These are phyloP conservation scores for Penicillium vulpinum DNA, from an alignment of 2,329 filamentous ascomycete species.

Conservation along the genomic window DNA sequence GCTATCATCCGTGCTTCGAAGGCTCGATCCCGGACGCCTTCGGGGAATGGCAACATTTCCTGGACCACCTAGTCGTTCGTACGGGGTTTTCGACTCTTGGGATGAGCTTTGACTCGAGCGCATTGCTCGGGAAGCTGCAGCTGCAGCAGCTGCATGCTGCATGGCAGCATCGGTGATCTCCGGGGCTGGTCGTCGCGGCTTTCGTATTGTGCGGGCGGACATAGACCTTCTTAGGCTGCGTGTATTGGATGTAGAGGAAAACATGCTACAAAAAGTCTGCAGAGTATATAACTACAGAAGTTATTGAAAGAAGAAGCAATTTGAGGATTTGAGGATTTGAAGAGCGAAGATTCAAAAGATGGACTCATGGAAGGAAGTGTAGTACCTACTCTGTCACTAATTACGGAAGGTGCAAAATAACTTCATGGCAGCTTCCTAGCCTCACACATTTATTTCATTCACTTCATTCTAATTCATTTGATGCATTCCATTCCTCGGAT, in stretches of 20 bases:
- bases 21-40: slow-evolving; percentile 22
- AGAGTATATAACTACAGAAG: slow-evolving; percentile 19
- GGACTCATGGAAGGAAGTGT: not conserved
- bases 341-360: not conserved
- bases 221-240: slow-evolving; percentile 40
- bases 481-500: not conserved
- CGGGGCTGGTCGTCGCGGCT: slow-evolving; percentile 23
- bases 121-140: slow-evolving; percentile 48
- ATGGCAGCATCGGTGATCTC: slow-evolving; percentile 34
- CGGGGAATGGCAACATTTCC: slow-evolving; percentile 28
- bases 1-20: slow-evolving; percentile 15
- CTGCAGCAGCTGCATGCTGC: slow-evolving; percentile 34
- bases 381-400: no score
- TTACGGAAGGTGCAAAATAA: not conserved
- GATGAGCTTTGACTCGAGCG: slow-evolving; percentile 35
- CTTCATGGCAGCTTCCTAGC: not conserved
- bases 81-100: slow-evolving; percentile 27
- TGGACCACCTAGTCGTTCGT: slow-evolving; percentile 32
- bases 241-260: slow-evolving; percentile 29
- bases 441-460: not conserved
- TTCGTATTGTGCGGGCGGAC: slow-evolving; percentile 42
- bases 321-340: slow-evolving; percentile 13
- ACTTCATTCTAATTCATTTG: not conserved
- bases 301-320: not conserved
- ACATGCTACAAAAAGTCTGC: slow-evolving; percentile 26